phyloP scores from a whole-genome alignment of 2,329 filamentous ascomycete genomes.

The Aphanoascus verrucosus region DNA sequence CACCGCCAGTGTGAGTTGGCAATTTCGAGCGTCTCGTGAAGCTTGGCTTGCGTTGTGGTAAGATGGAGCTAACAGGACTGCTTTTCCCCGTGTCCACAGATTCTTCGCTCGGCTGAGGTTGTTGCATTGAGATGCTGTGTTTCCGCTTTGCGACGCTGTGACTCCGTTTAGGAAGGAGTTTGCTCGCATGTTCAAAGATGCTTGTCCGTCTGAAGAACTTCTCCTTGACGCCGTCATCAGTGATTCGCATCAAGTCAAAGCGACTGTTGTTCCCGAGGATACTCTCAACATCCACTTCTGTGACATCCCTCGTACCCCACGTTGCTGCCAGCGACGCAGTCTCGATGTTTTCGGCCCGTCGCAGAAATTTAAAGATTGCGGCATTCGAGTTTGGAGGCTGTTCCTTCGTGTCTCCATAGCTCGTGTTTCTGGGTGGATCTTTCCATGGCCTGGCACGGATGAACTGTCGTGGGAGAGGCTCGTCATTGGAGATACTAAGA shows the following conservation, averaged over 20 bases:
- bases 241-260: constrained; percentile 11
- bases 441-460: constrained; percentile 37
- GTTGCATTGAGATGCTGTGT: constrained; percentile 13
- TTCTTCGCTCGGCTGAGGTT: constrained; percentile 22
- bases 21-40: constrained; percentile 32
- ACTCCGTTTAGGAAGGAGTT: constrained; percentile 33
- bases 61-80: constrained; percentile 19
- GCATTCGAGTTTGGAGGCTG: constrained; percentile 46
- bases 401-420: constrained; percentile 23
- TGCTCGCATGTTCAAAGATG: constrained; percentile 33
- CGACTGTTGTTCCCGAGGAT: constrained; percentile 32
- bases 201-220: constrained; percentile 36
- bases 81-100: constrained; percentile 24
- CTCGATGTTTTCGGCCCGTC: constrained; percentile 43
- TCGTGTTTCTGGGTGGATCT: constrained; percentile 31
- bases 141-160: constrained; percentile 40
- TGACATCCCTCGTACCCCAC: constrained; percentile 42
- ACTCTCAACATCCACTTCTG: constrained; percentile 42
- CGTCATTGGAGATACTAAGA: constrained; percentile 21
- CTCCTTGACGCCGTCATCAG: constrained; percentile 28
- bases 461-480: constrained; percentile 30
- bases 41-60: constrained; percentile 31
- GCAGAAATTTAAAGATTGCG: constrained; percentile 45
- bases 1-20: constrained; percentile 31
- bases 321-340: constrained; percentile 46